Percentiles rank a stretch among this genome's conserved stretches.
Conservation (phyloP, 2,329 filamentous ascomycete species). For the Talaromyces sp. region DNA sequence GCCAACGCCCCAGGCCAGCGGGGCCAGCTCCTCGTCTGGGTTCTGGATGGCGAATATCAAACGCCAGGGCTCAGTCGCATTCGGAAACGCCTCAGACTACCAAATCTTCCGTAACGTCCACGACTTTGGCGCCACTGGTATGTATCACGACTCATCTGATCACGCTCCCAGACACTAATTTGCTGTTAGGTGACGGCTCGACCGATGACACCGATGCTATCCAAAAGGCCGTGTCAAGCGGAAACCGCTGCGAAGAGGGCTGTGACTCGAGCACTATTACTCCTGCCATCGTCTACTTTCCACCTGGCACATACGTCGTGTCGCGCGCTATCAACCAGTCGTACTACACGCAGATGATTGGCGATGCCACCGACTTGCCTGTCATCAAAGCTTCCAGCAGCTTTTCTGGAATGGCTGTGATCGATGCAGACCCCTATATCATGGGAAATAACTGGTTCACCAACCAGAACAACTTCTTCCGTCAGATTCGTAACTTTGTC, state of each 20-base stretch:
- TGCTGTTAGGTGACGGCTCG: constrained; percentile 51
- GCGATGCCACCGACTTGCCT: constrained; percentile 67
- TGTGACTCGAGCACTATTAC: constrained; percentile 81
- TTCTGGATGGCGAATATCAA: constrained; percentile 71
- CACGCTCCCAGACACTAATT: constrained; percentile 15
- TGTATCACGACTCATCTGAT: constrained; percentile 31
- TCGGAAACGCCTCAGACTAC: constrained; percentile 52
- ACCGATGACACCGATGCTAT: constrained; percentile 87
- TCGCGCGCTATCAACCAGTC: constrained; percentile 73
- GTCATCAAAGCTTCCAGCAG: constrained; percentile 66
- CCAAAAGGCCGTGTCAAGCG: constrained; percentile 74
- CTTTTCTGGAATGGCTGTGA: constrained; percentile 81
- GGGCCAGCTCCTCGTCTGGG: constrained; percentile 29
- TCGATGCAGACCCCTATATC: constrained; percentile 83
- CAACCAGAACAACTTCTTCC: constrained; percentile 80
- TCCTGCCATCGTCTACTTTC: constrained; percentile 88
- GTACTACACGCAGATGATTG: constrained; percentile 92
- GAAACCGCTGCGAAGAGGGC: constrained; percentile 69
- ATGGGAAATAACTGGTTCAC: constrained; percentile 68
- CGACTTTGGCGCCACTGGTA: constrained; percentile 68
- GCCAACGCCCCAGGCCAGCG: constrained; percentile 19
- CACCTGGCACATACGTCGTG: constrained; percentile 77
- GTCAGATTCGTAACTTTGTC: constrained; percentile 74
- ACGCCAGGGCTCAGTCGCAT: constrained; percentile 65
- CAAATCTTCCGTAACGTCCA: constrained; percentile 72